Evolutionary conservation across 2,329 filamentous ascomycete genomes (phyloP).

Genomic region (Phialophora macrospora): DNA sequence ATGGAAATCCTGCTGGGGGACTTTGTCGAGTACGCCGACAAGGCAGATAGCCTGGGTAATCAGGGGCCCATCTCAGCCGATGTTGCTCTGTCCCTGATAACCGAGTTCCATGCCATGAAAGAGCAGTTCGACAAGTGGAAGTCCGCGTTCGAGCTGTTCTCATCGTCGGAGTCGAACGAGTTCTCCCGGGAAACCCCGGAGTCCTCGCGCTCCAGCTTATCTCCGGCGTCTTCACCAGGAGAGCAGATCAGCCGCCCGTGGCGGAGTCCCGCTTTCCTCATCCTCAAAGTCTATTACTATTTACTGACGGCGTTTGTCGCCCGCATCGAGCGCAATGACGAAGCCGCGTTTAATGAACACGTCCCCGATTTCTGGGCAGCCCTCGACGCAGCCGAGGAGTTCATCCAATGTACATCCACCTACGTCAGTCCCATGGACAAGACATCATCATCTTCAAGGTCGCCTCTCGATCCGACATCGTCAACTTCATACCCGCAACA

Average conservation of each 20-base stretch:
- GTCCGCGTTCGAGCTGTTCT: constrained; percentile 10
- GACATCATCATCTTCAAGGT: neutral
- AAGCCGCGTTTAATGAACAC: constrained; percentile 20
- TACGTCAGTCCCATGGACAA: constrained; percentile 7
- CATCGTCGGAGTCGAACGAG: constrained; percentile 11
- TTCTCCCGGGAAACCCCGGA: constrained; percentile 15
- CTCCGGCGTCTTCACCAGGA: constrained; percentile 6
- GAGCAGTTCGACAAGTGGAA: constrained; percentile 12
- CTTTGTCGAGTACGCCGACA: constrained; percentile 12
- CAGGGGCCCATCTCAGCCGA: constrained; percentile 14
- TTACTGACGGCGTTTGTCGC: constrained; percentile 18
- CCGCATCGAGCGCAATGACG: constrained; percentile 20
- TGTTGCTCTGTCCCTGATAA: constrained; percentile 1
- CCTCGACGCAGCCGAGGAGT: constrained; percentile 22
- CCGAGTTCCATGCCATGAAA: constrained; percentile 19
- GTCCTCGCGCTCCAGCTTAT: constrained; percentile 3
- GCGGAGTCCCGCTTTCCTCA: constrained; percentile 15
- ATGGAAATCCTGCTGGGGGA: constrained; percentile 18
- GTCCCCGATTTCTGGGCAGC: constrained; percentile 21
- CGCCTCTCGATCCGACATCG: neutral
- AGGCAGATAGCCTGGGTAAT: neutral
- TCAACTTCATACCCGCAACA: no score
- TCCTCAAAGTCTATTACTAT: constrained; percentile 17
- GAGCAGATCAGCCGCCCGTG: neutral
- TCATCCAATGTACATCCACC: constrained; percentile 22